Evolutionary conservation across 202 grass and related monocot species (phyloP), one percentile per base, ranked within the genome.

Genomic region (Bolboschoenoplectus hybrid): DNA sequence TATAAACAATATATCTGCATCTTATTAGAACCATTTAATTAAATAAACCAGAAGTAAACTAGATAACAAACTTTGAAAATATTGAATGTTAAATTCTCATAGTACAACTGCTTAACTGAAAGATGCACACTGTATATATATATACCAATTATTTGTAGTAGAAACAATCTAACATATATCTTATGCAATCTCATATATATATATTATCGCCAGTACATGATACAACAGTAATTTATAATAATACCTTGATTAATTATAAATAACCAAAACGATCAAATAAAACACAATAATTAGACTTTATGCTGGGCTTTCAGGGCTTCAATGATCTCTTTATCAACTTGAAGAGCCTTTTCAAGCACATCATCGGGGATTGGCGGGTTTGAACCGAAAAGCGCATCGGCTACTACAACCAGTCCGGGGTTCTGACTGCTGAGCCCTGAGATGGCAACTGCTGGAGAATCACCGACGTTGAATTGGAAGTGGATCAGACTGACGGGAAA

Each of bases 401-500:
- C 71, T 10, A 89, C 40, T 34, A 85, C 55, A 2, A 89, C 53
- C 2, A 89, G 17, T 7, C 87, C 87, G 0, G 87, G 87, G 13
- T 88, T 88, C 49, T 88, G 87, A 67, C 87, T 88, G 81, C 72
- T 85, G 7, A 88, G 64, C 8, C 60, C 87, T 0, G 87, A 58
- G 34, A 84, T 61, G 43, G 88, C 85, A 19, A 90, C 85, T 1
- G 88, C 85, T 2, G 65, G 70, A 8, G 43, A 32, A 36, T 84
- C 50, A 14, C 78, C 84, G 12, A 36, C 8, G 3, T 89, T 89
- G 78, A 83, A 51, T 63, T 89, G 88, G 79, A 90, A 90, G 79
- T 90, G 88, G 47, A 87, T 64, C 13, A 90, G 47, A 46, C 85
- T 80, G 13, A 72, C 44, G 7, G 88, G 88, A 74, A 90, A 90